These are phyloP conservation scores for Trypanosoma brucei DNA, from an alignment of 208 protist genomes.

Conservation along the genomic window DNA sequence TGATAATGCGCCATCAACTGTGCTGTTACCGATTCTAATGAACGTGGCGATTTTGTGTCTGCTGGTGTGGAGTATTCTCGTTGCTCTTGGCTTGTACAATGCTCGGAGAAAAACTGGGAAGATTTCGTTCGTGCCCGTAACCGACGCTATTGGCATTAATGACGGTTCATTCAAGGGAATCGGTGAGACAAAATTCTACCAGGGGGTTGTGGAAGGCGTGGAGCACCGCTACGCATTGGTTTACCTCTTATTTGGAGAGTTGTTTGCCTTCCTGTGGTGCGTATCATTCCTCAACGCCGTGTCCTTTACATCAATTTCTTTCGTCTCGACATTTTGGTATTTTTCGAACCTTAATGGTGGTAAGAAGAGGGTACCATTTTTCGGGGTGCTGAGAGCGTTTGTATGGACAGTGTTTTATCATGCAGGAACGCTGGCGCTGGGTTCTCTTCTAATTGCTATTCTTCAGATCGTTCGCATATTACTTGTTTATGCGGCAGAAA, in stretches of 20 bases:
- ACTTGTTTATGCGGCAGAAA: conserved; percentile 35
- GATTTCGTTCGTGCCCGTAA: conserved; percentile 8
- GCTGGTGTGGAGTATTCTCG: conserved; percentile 5
- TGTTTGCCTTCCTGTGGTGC: conserved; percentile 77
- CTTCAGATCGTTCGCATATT: conserved; percentile 64
- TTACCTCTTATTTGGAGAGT: conserved; percentile 42
- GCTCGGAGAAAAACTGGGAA: not conserved
- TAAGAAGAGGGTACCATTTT: conserved; percentile 22
- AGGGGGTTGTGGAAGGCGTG: not conserved
- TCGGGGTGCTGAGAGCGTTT: conserved; percentile 21
- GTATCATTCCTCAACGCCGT: conserved; percentile 49
- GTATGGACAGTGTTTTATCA: conserved; percentile 63
- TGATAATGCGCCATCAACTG: conserved; percentile 24
- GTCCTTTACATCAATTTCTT: conserved; percentile 50
- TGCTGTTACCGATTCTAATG: conserved; percentile 52
- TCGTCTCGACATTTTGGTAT: conserved; percentile 72
- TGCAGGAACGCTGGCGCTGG: conserved; percentile 76
- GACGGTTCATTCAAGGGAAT: not conserved
- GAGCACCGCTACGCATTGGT: conserved; percentile 7
- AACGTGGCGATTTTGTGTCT: conserved; percentile 16
- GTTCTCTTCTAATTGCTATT: conserved; percentile 81
- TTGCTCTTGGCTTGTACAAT: conserved; percentile 18
- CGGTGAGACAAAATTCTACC: conserved; percentile 7
- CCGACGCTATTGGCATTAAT: not conserved
- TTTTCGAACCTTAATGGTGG: conserved; percentile 39